Conservation (phyloP, 2,329 filamentous ascomycete genomes). For the Plectosphaerella plurivora region DNA sequence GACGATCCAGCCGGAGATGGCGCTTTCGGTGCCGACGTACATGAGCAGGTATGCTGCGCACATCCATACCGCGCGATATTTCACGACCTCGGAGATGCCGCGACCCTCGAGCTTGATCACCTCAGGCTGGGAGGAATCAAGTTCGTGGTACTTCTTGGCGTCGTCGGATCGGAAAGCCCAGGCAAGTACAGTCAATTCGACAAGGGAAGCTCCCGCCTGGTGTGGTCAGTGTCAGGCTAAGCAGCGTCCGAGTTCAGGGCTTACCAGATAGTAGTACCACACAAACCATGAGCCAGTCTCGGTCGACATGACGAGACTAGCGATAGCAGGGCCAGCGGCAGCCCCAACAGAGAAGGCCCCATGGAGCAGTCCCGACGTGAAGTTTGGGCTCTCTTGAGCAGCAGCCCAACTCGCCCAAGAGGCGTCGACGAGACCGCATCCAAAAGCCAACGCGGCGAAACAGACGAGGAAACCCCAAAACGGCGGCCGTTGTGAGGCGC, state of each 20-base stretch:
- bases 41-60: slow-evolving; percentile 37
- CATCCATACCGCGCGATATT: slow-evolving; percentile 29
- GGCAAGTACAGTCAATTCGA: slow-evolving; percentile 49
- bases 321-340: slow-evolving; percentile 63
- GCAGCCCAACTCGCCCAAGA: slow-evolving; percentile 41
- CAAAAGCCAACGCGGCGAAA: slow-evolving; percentile 47
- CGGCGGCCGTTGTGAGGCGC: slow-evolving; percentile 63
- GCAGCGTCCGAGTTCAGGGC: neutral
- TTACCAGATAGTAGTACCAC: slow-evolving; percentile 72
- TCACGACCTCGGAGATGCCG: slow-evolving; percentile 18
- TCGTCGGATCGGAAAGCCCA: slow-evolving; percentile 60
- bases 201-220: slow-evolving; percentile 35
- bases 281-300: slow-evolving; percentile 60
- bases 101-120: neutral
- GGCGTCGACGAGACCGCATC: slow-evolving; percentile 34
- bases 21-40: slow-evolving; percentile 38
- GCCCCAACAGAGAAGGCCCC: slow-evolving; percentile 69
- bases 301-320: slow-evolving; percentile 67
- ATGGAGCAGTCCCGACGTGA: slow-evolving; percentile 65
- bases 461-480: slow-evolving; percentile 62
- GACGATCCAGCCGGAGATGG: slow-evolving; percentile 40
- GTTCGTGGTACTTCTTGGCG: slow-evolving; percentile 48
- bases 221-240: neutral
- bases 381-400: slow-evolving; percentile 30
- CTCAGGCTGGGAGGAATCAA: slow-evolving; percentile 19